These are phyloP conservation scores for Puccinia coronata DNA, from an alignment of 1,284 basidiomycete species.

Conservation along the genomic window DNA sequence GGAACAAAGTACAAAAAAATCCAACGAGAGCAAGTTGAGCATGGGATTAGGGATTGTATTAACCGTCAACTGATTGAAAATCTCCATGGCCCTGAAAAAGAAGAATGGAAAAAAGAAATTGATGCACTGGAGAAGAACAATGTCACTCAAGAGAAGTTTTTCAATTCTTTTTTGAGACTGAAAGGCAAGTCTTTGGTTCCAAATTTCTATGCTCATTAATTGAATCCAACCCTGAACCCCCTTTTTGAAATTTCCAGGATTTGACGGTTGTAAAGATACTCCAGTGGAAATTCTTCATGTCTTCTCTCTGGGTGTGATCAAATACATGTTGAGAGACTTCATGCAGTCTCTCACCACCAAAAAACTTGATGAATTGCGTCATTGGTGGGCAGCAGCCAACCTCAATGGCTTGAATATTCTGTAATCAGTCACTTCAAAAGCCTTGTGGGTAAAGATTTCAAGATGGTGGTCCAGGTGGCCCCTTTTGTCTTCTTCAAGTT, in stretches of 20 bases:
- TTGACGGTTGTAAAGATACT: constrained; percentile 5
- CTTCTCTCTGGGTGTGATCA: neutral
- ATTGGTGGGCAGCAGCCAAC: constrained; percentile 57
- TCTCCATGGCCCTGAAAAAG: neutral
- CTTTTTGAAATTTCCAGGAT: neutral
- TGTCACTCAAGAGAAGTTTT: neutral
- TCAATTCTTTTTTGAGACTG: neutral
- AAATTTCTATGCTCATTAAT: neutral
- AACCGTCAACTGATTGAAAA: neutral
- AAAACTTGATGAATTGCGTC: neutral
- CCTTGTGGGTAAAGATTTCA: constrained; percentile 59
- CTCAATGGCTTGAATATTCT: constrained; percentile 53
- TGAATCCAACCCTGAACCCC: neutral
- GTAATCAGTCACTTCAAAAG: constrained; percentile 58
- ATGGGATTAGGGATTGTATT: neutral
- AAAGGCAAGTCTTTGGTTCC: neutral
- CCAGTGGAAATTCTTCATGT: constrained; percentile 17
- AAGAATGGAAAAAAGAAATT: neutral
- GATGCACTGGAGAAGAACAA: neutral
- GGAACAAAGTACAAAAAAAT: neutral
- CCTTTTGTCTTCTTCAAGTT: constrained; percentile 13
- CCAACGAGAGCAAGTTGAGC: neutral
- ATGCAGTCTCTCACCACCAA: neutral
- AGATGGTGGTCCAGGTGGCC: constrained; percentile 54
- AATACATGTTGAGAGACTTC: neutral